Conservation (phyloP, 495 filamentous ascomycete species). For the Cudoniella acicularis region DNA sequence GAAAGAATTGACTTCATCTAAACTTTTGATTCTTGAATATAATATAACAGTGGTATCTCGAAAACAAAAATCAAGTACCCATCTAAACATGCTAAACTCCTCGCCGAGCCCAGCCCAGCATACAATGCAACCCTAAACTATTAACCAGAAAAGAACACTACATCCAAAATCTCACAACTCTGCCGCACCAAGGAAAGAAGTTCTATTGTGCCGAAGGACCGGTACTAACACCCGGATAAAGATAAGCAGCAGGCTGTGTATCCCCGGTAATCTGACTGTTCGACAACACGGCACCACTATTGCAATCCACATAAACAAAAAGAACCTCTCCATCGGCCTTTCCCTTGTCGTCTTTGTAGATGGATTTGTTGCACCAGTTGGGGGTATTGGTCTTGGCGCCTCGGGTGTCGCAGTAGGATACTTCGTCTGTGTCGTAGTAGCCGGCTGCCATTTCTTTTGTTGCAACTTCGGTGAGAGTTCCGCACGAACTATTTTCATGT, state of each 20-base stretch:
- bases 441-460: not conserved
- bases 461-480: not conserved
- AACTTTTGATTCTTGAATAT: too few species aligned
- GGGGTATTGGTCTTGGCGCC: not conserved
- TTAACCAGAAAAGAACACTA: too few species aligned
- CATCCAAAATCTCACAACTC: too few species aligned
- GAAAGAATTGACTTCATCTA: too few species aligned
- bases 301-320: not conserved
- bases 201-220: too few species aligned
- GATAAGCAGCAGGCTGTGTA: not conserved
- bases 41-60: too few species aligned
- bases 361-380: slow-evolving; percentile 4
- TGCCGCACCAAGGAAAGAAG: too few species aligned
- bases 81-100: too few species aligned
- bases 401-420: not conserved
- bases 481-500: not conserved
- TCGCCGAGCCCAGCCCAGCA: too few species aligned
- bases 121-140: too few species aligned
- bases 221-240: not conserved
- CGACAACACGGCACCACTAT: not conserved
- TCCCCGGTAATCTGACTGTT: not conserved
- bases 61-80: too few species aligned
- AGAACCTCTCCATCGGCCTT: not conserved
- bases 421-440: not conserved
- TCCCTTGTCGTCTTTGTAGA: not conserved